Evolutionary conservation across 2,329 filamentous ascomycete genomes (phyloP).

Genomic region (Trichoderma lentiforme): DNA sequence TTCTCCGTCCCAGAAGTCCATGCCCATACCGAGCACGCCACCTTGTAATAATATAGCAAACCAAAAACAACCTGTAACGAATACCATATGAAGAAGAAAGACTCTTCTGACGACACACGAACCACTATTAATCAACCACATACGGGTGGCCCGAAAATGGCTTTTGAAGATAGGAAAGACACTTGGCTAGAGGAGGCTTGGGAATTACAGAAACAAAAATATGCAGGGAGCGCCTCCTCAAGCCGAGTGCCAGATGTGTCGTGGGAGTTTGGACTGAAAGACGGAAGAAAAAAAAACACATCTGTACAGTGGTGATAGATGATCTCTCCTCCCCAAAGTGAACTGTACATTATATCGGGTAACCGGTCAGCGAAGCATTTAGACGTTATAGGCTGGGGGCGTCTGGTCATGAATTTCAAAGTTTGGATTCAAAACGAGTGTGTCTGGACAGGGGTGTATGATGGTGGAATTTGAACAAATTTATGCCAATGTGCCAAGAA

Average conservation of each 20-base stretch:
- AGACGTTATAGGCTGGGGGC: slow-evolving; percentile 39
- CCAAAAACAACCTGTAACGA: slow-evolving; percentile 11
- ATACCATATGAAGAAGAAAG: not conserved
- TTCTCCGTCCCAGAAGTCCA: slow-evolving; percentile 38
- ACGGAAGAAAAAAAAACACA: not conserved
- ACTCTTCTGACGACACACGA: slow-evolving; percentile 2
- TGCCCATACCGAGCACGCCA: slow-evolving; percentile 19
- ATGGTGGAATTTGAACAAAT: not conserved
- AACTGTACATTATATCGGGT: slow-evolving; percentile 50
- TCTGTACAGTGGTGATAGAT: slow-evolving; percentile 39
- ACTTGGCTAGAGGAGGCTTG: not conserved
- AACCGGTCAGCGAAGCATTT: slow-evolving; percentile 42
- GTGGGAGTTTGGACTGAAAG: slow-evolving; percentile 20
- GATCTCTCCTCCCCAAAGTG: slow-evolving; percentile 52
- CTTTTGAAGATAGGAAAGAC: not conserved
- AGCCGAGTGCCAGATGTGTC: slow-evolving; percentile 18
- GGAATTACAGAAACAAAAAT: not conserved
- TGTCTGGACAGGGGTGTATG: not conserved
- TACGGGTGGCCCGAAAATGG: slow-evolving; percentile 1
- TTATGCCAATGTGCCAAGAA: too few relatives aligned
- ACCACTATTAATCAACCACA: slow-evolving; percentile 15
- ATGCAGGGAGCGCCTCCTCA: not conserved
- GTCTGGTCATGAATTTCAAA: slow-evolving; percentile 20
- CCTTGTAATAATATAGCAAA: slow-evolving; percentile 11
- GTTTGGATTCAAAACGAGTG: slow-evolving; percentile 6